These are phyloP conservation scores for Colletotrichum tropicale DNA, from an alignment of 2,329 filamentous ascomycete species.

Conservation along the genomic window DNA sequence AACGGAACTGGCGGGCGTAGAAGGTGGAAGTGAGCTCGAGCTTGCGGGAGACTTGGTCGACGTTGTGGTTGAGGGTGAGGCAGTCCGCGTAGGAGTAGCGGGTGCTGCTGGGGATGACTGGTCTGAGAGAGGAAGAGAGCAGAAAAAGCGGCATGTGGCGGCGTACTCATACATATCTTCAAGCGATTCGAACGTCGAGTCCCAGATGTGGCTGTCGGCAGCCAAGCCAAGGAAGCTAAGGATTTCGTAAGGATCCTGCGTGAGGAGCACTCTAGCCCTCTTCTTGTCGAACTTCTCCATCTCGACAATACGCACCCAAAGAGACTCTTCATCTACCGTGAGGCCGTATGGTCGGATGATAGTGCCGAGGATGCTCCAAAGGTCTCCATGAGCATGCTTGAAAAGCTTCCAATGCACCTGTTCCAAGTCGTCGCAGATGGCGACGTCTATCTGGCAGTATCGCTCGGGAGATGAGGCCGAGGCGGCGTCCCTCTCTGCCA, in stretches of 20 bases:
- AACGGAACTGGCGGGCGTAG: neutral
- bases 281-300: constrained; percentile 66
- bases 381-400: constrained; percentile 73
- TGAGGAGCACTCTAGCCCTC: constrained; percentile 64
- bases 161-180: constrained; percentile 68
- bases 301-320: constrained; percentile 71
- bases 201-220: constrained; percentile 46
- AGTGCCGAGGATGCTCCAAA: constrained; percentile 69
- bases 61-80: neutral
- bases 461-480: neutral
- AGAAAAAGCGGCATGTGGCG: constrained; percentile 63
- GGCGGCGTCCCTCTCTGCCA: neutral
- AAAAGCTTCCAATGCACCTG: constrained; percentile 68
- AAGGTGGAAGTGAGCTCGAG: neutral
- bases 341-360: constrained; percentile 70
- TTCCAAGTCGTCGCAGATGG: constrained; percentile 48
- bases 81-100: neutral
- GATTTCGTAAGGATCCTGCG: constrained; percentile 56
- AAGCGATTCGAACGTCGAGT: constrained; percentile 56
- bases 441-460: constrained; percentile 74
- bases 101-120: neutral
- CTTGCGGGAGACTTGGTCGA: neutral
- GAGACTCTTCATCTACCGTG: constrained; percentile 64
- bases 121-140: constrained; percentile 36
- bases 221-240: constrained; percentile 69